A percentile compares a stretch with the other conserved stretches of the same genome.
Evolutionary conservation across 768 basidiomycete species (phyloP).

Genomic region (Lactifluus volemus): DNA sequence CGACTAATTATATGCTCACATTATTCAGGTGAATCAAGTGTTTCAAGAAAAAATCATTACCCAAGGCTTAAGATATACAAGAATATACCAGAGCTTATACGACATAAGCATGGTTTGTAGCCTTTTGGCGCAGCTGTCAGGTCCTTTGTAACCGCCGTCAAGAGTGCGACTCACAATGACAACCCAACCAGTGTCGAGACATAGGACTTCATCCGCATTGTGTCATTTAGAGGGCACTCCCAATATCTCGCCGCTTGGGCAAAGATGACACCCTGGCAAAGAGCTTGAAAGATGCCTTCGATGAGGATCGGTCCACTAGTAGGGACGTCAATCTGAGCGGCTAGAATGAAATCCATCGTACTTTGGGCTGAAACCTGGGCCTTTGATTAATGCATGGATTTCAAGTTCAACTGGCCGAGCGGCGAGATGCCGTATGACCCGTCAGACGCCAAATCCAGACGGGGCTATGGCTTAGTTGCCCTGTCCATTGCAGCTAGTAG

Average conservation of each 20-base stretch:
- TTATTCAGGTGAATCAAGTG: background rate
- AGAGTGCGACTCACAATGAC: constrained; percentile 32
- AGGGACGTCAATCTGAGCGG: constrained; percentile 3
- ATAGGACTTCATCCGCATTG: constrained; percentile 33
- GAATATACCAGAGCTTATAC: constrained; percentile 25
- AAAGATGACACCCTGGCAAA: constrained; percentile 33
- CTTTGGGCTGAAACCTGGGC: background rate
- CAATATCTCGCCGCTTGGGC: constrained; percentile 28
- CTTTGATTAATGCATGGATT: background rate
- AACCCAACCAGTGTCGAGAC: constrained; percentile 33
- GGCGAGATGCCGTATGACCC: background rate
- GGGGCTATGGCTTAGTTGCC: background rate
- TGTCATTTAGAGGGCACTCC: constrained; percentile 37
- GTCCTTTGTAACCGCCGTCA: background rate
- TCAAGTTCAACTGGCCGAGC: background rate
- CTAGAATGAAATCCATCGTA: background rate
- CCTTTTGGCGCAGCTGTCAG: constrained; percentile 16
- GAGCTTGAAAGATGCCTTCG: constrained; percentile 39
- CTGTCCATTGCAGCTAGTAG: too few species aligned
- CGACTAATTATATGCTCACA: constrained; percentile 18
- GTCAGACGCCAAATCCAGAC: background rate
- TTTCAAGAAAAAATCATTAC: constrained; percentile 2
- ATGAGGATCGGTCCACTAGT: constrained; percentile 34
- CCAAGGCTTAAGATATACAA: constrained; percentile 21
- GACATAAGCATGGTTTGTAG: constrained; percentile 22